phyloP scores from a whole-genome alignment of 2,329 filamentous ascomycete genomes.

The Sporothrix dimorphospora region DNA sequence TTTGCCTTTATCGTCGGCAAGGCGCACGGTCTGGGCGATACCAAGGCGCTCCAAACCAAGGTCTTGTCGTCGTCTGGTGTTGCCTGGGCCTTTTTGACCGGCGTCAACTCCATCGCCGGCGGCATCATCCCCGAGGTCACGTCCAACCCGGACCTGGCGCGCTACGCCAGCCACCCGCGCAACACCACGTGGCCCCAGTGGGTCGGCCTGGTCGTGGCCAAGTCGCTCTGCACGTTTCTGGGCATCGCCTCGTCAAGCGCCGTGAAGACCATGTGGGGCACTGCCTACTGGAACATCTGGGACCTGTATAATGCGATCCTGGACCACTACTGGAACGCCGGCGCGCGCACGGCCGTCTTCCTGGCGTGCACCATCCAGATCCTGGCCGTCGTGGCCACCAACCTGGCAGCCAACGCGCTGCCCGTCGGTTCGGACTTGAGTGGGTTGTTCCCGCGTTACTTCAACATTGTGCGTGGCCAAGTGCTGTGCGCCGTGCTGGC shows the following conservation, averaged over 20 bases:
- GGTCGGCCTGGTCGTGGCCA: conserved; percentile 49
- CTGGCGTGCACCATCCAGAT: conserved; percentile 34
- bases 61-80: conserved; percentile 38
- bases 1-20: conserved; percentile 41
- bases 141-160: conserved; percentile 28
- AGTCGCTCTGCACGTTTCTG: conserved; percentile 47
- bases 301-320: conserved; percentile 35
- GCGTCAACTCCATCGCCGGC: conserved; percentile 41
- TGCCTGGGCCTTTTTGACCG: conserved; percentile 39
- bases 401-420: conserved; percentile 41
- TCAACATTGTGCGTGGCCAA: conserved; percentile 42
- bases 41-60: conserved; percentile 45
- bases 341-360: conserved; percentile 33
- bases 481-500: conserved; percentile 34
- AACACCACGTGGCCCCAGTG: conserved; percentile 36
- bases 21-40: conserved; percentile 45
- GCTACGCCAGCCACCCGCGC: conserved; percentile 38
- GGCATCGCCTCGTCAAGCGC: conserved; percentile 49
- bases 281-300: conserved; percentile 38
- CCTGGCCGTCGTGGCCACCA: conserved; percentile 35
- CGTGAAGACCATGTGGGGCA: conserved; percentile 48
- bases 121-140: conserved; percentile 28
- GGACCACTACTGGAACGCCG: conserved; percentile 33
- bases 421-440: conserved; percentile 44
- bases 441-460: conserved; percentile 41